phyloP scores from a whole-genome alignment of 768 basidiomycete species.

The Kwoniella bestiolae region DNA sequence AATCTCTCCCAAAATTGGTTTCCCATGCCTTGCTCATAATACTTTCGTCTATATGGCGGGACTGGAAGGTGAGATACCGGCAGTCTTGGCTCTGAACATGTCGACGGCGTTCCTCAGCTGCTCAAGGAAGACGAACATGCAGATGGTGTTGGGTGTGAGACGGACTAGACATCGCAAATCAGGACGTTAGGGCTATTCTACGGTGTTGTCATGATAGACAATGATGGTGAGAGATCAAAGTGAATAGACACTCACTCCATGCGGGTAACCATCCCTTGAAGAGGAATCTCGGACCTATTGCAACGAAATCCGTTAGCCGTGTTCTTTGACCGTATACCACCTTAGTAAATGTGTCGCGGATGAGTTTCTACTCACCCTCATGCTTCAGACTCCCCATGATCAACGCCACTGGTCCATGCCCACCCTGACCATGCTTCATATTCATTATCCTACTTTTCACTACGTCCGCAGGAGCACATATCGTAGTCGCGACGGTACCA shows the following conservation, averaged over 20 bases:
- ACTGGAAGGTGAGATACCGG: background rate
- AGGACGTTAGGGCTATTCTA: background rate
- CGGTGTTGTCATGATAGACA: background rate
- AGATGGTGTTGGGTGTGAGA: conserved; percentile 53
- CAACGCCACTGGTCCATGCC: conserved; percentile 32
- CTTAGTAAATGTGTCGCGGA: background rate
- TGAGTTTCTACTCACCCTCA: conserved; percentile 30
- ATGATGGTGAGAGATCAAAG: too few species aligned
- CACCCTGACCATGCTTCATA: conserved; percentile 31
- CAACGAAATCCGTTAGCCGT: background rate
- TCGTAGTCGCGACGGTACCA: conserved; percentile 55
- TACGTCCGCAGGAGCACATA: conserved; percentile 56
- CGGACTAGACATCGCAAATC: conserved; percentile 38
- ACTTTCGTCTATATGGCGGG: conserved; percentile 3
- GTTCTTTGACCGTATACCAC: background rate
- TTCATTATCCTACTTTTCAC: conserved; percentile 55
- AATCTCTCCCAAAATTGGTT: too few species aligned
- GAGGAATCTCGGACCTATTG: conserved; percentile 48
- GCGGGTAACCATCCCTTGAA: conserved; percentile 57
- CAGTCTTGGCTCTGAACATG: conserved; percentile 13
- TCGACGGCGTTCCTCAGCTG: conserved; percentile 54
- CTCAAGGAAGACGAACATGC: conserved; percentile 56
- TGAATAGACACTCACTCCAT: conserved; percentile 49
- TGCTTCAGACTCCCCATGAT: conserved; percentile 36
- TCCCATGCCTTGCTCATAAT: too few species aligned